Percentiles rank a stretch among this genome's conserved stretches.
Conservation (phyloP, 306 rosid species). For the Lathyrus aphaca region DNA sequence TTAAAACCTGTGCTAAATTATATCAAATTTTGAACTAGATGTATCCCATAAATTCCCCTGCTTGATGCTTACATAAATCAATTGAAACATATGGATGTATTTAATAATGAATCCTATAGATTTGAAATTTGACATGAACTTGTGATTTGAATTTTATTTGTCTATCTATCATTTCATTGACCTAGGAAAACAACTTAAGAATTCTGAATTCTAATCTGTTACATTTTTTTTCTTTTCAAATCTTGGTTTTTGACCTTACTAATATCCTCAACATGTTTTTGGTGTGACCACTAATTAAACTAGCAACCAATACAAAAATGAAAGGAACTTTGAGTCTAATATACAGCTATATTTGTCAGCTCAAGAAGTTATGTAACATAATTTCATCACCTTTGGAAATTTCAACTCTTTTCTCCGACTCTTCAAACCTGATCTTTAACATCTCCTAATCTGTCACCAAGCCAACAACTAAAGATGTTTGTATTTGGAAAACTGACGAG, state of each 20-base stretch:
- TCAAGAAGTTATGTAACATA: conserved; percentile 19
- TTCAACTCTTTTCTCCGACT: conserved; percentile 36
- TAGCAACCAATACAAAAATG: conserved; percentile 26
- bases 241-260: too few species aligned
- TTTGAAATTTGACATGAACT: neutral
- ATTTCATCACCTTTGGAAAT: conserved; percentile 1
- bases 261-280: conserved; percentile 23
- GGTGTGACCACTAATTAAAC: conserved; percentile 8
- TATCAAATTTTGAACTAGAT: neutral
- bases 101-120: neutral
- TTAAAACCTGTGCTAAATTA: neutral
- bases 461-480: neutral
- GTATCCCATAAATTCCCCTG: neutral
- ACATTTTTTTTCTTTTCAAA: too few species aligned
- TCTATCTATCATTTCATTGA: neutral
- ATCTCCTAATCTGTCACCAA: conserved; percentile 49
- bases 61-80: neutral
- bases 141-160: neutral
- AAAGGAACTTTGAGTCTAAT: conserved; percentile 28
- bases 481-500: neutral
- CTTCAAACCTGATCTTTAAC: conserved; percentile 51
- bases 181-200: conserved; percentile 9
- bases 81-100: neutral
- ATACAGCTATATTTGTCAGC: conserved; percentile 23
- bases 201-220: conserved; percentile 29